Conservation (phyloP, 306 rosid species). For the Geum urbanum region DNA sequence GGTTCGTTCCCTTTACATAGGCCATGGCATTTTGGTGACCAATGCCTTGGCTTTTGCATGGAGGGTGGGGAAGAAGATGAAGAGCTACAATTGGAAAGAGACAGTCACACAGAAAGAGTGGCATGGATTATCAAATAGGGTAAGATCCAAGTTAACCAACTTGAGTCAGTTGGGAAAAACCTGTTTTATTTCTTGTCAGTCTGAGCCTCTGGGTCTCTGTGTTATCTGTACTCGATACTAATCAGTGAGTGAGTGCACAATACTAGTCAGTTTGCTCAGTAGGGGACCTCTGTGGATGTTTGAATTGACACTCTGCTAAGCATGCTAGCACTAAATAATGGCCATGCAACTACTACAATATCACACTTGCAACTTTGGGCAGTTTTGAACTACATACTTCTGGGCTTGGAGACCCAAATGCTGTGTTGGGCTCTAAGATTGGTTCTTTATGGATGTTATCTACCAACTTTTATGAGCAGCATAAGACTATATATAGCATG, state of each 20-base stretch:
- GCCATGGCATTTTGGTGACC: neutral
- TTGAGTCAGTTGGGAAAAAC: slow-evolving; percentile 14
- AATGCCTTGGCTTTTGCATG: neutral
- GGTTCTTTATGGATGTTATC: neutral
- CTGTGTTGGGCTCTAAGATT: neutral
- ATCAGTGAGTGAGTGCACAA: neutral
- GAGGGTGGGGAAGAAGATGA: neutral
- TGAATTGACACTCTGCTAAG: neutral
- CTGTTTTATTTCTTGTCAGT: neutral
- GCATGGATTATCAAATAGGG: slow-evolving; percentile 7
- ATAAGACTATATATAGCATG: neutral
- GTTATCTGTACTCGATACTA: neutral
- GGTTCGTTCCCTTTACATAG: neutral
- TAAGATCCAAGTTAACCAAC: slow-evolving; percentile 1
- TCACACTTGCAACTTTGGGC: neutral
- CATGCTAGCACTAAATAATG: neutral
- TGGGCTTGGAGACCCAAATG: slow-evolving; percentile 1
- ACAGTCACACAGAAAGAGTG: slow-evolving; percentile 14
- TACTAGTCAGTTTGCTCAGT: neutral
- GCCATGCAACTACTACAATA: neutral
- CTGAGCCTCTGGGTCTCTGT: neutral
- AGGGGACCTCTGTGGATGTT: slow-evolving; percentile 13
- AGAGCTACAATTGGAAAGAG: neutral
- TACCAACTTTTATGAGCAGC: neutral
- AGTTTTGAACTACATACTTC: neutral